phyloP scores from a whole-genome alignment of 495 filamentous ascomycete species.

The Entonaema liquescens region DNA sequence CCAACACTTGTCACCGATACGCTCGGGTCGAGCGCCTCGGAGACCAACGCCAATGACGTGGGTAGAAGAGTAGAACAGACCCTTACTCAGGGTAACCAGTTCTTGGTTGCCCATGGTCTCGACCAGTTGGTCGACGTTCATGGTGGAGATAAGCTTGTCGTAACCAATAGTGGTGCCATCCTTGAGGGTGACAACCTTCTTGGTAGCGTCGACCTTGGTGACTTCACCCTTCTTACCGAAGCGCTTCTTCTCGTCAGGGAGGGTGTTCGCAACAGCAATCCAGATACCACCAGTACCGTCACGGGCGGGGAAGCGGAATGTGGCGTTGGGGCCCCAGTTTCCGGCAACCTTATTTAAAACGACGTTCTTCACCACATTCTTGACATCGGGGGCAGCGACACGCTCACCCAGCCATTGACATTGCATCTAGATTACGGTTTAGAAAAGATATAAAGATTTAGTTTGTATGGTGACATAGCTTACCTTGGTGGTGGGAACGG shows the following conservation, averaged over 20 bases:
- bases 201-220: constrained; percentile 81
- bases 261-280: constrained; percentile 94
- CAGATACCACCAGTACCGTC: constrained; percentile 98
- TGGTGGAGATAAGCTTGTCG: constrained; percentile 91
- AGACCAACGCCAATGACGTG: constrained; percentile 97
- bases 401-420: constrained; percentile 98
- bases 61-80: constrained; percentile 95
- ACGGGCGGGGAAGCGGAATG: constrained; percentile 96
- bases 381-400: constrained; percentile 96
- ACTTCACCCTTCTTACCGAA: constrained; percentile 89
- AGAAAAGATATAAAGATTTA: not conserved
- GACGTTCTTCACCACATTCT: constrained; percentile 92
- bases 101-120: constrained; percentile 88
- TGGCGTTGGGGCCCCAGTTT: constrained; percentile 98
- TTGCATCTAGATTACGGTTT: constrained; percentile 80
- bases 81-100: constrained; percentile 83
- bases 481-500: constrained; percentile 97
- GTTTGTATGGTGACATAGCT: constrained; percentile 21
- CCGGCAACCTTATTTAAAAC: constrained; percentile 96
- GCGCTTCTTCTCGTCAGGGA: constrained; percentile 89
- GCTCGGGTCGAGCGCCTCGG: constrained; percentile 89
- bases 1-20: constrained; percentile 99
- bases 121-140: constrained; percentile 91
- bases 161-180: constrained; percentile 93
- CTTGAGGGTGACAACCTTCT: constrained; percentile 81